Evolutionary conservation across 768 basidiomycete genomes (phyloP), one percentile per base, ranked within the genome.

Genomic region (Tylopilus plumbeoviolaceoides): DNA sequence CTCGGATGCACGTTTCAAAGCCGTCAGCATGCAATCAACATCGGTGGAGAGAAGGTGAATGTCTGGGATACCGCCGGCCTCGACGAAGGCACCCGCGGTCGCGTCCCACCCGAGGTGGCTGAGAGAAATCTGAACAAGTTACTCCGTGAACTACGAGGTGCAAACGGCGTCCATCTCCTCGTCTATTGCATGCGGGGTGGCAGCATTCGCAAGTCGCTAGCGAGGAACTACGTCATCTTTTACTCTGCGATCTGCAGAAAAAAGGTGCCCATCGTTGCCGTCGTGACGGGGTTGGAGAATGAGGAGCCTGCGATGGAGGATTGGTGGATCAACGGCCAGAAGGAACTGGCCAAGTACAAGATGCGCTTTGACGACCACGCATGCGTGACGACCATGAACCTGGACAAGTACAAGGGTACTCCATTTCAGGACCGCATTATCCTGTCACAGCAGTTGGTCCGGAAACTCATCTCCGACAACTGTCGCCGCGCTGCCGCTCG

Each of bases 301-400:
- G 63, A 73, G 28, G 55, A 68, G 4, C 17, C 10, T 3, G 60
- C 64, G 18, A 73, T 73, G 65, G 65, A 67, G 1, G 55, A 57
- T 41, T 77, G 76, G 76, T 77, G 74, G 76, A 35, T 27, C 5
- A 51, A 48, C 41, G 75, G 75, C 47, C 59, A 69, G 45, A 54
- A 54, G 35, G 57, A 56, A 2, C 68, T 78, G 47, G 59, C 55
- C 40, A 51, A 44, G 27, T 59, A 70, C 44, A 64, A 64, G 27
- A 78, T 77, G 63, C 50, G 54, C 39, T 75, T 75, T n/a, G 54
- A 64, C 18, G 69, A 62, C 8, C 67, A 73, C n/a, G 77, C 73
- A 17, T 77, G 77, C 52, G 66, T 77, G 47, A 76, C 74, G 4
- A 70, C 74, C 20, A 61, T 70, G 14, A 54, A 56, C 38, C 54